Base-by-base conservation (phyloP, 2,329 filamentous ascomycete species). In the Fusarium sp. region DNA sequence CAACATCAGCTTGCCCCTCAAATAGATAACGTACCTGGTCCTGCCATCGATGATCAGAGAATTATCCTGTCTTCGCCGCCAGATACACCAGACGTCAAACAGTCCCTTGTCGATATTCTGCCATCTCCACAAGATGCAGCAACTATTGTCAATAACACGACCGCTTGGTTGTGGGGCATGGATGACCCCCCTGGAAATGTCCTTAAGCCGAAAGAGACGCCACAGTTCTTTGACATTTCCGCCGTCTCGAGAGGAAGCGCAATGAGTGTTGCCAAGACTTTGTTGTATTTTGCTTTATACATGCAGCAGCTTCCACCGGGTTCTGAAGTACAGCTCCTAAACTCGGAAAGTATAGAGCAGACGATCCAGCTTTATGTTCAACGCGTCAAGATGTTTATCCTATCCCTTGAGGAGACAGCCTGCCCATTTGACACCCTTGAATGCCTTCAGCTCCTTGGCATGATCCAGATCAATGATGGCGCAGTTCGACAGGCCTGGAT, bases 91-190 rank as follows among this genome's bases (percentile, higher is more conserved):
- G 62, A 65, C 37, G 12, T 50, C 6, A 68, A 62, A 37, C 58
- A 68, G 30, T 66, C 62, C 7, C 66, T 68, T 12, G 41, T 66
- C 7, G 54, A 62, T 12, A 51, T 68, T 37, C 43, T 68, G 1
- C 66, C 66, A 4, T 66, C 66, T 15, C 46, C 54, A 11, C 55
- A 68, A 47, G 66, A 68, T 43, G 66, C 66, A 57, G 48, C 41
- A 4, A 54, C 62, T 4, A 68, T 68, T 16, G 66, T 66, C 13
- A 52, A 50, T 40, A 62, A 68, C 39, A 68, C 58, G 6, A 66
- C 54, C 39, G 66, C 66, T 43, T 66, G 66, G 62, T 59, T 68
- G 8, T 66, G 65, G 65, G 65, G 62, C 6, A 48, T 58, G 5
- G 62, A 65, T 53, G 62, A 7, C 11, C 62, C 65, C 13, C 50